These are phyloP conservation scores for Penicillium verhagenii DNA, from an alignment of 495 filamentous ascomycete genomes.

Conservation along the genomic window DNA sequence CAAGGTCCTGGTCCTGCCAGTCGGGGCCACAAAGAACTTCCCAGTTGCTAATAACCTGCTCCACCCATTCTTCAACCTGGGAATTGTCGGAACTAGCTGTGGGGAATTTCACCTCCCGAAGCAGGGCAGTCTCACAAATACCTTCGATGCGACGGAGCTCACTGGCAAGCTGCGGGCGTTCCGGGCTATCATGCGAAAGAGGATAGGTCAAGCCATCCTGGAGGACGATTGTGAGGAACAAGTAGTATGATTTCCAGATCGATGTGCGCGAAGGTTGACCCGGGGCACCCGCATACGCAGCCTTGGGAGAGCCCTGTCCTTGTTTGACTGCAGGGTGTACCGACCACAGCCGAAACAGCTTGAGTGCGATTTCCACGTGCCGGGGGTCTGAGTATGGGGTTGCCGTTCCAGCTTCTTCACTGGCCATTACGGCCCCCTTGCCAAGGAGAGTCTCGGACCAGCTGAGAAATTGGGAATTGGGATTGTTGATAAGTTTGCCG, in stretches of 20 bases:
- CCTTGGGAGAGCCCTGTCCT: constrained; percentile 47
- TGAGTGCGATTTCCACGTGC: constrained; percentile 36
- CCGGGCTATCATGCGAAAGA: constrained; percentile 31
- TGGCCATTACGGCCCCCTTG: constrained; percentile 65
- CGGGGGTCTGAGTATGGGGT: constrained; percentile 21
- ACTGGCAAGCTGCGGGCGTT: constrained; percentile 61
- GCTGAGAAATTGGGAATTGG: constrained; percentile 55
- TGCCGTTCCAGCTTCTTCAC: constrained; percentile 51
- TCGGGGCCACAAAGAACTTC: constrained; percentile 66
- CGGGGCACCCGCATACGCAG: constrained; percentile 16
- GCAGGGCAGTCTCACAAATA: constrained; percentile 68
- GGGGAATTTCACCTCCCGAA: constrained; percentile 77
- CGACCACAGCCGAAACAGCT: constrained; percentile 42
- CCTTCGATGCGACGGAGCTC: constrained; percentile 75
- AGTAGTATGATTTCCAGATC: constrained; percentile 81
- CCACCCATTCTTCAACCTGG: constrained; percentile 78
- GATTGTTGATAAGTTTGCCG: constrained; percentile 25
- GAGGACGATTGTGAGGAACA: constrained; percentile 61
- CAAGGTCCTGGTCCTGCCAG: constrained; percentile 75
- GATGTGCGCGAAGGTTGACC: constrained; percentile 23
- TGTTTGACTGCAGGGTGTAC: constrained; percentile 39
- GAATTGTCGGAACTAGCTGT: constrained; percentile 70
- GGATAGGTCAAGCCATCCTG: constrained; percentile 36
- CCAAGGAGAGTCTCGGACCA: constrained; percentile 80
- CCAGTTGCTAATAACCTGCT: constrained; percentile 84